Evolutionary conservation across 163 green algal genomes (phyloP).

Genomic region (Scenedesmus sp.): DNA sequence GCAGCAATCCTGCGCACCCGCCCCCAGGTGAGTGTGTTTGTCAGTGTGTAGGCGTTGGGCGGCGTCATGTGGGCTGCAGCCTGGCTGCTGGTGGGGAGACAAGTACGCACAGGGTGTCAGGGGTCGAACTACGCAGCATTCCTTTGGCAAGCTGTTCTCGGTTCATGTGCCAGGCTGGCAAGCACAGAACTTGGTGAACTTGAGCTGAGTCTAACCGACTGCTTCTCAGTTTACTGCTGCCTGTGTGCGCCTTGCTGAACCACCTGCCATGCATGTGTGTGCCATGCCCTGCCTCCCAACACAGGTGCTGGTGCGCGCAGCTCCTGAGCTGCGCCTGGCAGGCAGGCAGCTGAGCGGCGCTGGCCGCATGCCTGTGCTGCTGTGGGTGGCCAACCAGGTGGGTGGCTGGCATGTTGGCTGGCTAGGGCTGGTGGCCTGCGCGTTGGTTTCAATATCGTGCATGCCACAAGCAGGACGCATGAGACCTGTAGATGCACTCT

Average conservation of each 20-base stretch:
- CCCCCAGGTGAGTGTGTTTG: slow-evolving; percentile 10
- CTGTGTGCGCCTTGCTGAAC: not conserved
- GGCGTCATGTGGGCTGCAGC: too few relatives aligned
- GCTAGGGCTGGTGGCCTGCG: not conserved
- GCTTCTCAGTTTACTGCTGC: not conserved
- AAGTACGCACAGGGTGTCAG: too few relatives aligned
- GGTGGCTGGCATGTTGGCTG: not conserved
- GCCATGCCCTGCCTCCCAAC: not conserved
- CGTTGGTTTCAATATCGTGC: not conserved
- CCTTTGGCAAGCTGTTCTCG: too few relatives aligned
- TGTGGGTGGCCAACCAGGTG: slow-evolving; percentile 57
- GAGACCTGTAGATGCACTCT: too few relatives aligned
- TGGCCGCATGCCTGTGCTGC: slow-evolving; percentile 53
- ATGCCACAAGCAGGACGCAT: not conserved
- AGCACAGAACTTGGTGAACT: too few relatives aligned
- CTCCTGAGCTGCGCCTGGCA: slow-evolving; percentile 33
- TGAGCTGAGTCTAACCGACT: too few relatives aligned
- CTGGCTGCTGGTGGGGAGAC: not conserved
- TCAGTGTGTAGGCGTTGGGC: not conserved
- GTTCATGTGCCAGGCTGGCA: too few relatives aligned
- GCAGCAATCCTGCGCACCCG: slow-evolving; percentile 48
- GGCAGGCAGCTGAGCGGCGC: slow-evolving; percentile 44
- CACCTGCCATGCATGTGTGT: not conserved
- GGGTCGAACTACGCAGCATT: too few relatives aligned
- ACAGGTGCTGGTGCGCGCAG: slow-evolving; percentile 52